phyloP scores from a whole-genome alignment of 2,329 filamentous ascomycete genomes.

The Diaporthe caulivora region DNA sequence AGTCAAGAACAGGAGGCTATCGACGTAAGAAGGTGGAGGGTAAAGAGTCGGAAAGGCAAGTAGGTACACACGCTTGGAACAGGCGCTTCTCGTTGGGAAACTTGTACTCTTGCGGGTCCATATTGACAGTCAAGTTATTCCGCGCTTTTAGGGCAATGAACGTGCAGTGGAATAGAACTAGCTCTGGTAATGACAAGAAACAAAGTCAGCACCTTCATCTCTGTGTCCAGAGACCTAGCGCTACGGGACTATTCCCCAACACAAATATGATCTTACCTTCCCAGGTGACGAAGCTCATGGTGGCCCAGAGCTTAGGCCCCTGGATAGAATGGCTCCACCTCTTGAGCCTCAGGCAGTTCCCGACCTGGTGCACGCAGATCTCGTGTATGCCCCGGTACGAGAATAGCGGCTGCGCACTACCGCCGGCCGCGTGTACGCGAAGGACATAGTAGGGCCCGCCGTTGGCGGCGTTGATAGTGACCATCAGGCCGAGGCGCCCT shows the following conservation, averaged over 20 bases:
- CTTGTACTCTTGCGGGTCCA: constrained; percentile 59
- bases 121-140: constrained; percentile 57
- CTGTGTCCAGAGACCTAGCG: too few relatives aligned
- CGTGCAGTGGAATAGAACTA: constrained; percentile 70
- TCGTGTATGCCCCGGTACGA: constrained; percentile 66
- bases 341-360: constrained; percentile 62
- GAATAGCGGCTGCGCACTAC: constrained; percentile 56
- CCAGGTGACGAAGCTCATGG: constrained; percentile 69
- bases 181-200: constrained; percentile 55
- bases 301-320: constrained; percentile 65
- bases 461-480: constrained; percentile 60
- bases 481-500: constrained; percentile 62
- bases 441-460: constrained; percentile 62
- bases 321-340: constrained; percentile 62
- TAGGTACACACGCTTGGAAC: constrained; percentile 67
- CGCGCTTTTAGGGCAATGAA: constrained; percentile 69
- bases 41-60: not conserved
- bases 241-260: not conserved
- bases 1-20: not conserved
- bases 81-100: constrained; percentile 63
- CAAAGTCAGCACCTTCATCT: constrained; percentile 13
- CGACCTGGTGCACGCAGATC: constrained; percentile 63
- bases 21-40: too few relatives aligned
- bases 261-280: constrained; percentile 59
- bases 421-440: constrained; percentile 52